Evolutionary conservation across 441 rosid genomes (phyloP), one percentile per base, ranked within the genome.

Genomic region (Arabidopsis hybrid): DNA sequence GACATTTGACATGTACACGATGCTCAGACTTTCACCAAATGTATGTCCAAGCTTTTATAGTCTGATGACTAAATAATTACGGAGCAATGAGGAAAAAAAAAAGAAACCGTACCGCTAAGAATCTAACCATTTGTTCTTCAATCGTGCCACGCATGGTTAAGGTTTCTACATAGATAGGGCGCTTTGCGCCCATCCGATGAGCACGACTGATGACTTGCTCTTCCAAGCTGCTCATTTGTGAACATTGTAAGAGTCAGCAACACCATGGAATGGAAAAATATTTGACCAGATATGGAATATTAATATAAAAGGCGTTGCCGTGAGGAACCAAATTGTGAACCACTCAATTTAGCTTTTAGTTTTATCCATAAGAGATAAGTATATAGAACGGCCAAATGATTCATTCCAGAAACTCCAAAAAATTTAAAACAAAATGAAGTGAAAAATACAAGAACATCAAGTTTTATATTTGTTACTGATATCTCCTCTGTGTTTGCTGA

Each of bases 141-240:
- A 95, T 90, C 18, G 99, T 91, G 69, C 96, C 93, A 69, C 83
- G 81, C 98, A 95, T 95, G 9, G 91, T 90, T 75, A 95, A 75
- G 62, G 98, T 92, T 76, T 95, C 97, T 57, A 95, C 99, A 51
- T 85, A 74, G 80, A 93, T 88, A 65, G 99, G 97, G 61, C 96
- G 90, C 57, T 87, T 85, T 60, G 99, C 98, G 34, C 99, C 99
- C 99, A 95, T 89, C 71, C 99, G 83, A 79, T 92, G 98, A 76
- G 98, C 99, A 34, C 98, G 98, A 75, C 98, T 95, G 26, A 95
- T 91, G 57, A 95, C 99, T 78, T 95, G 99, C 79, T 95, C 98
- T 85, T 95, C 99, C 96, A 91, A 85, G 83, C 99, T 95, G 83
- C 70, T 59, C 69, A 60, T 21, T 60, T 69, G 60, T 78, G 69